Evolutionary conservation across 306 rosid genomes (phyloP).

Genomic region (Trifolium fragiferum): DNA sequence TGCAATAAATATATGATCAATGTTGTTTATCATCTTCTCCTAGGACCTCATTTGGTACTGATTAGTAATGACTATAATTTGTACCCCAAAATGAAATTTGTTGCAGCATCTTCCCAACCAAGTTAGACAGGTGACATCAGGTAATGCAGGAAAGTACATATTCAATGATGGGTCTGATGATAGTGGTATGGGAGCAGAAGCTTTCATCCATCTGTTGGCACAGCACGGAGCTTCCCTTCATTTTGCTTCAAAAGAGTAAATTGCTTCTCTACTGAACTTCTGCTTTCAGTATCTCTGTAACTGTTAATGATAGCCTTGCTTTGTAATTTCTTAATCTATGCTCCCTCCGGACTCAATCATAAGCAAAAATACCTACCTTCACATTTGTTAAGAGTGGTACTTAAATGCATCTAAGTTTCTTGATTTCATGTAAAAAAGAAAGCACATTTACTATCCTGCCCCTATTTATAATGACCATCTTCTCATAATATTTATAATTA

Average conservation of each 20-base stretch:
- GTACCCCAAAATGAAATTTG: constrained; percentile 50
- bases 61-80: constrained; percentile 43
- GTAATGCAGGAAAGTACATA: constrained; percentile 64
- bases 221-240: constrained; percentile 66
- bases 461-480: no score
- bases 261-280: constrained; percentile 43
- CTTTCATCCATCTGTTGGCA: constrained; percentile 64
- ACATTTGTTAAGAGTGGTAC: no score
- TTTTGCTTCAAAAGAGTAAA: constrained; percentile 77
- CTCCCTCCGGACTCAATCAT: no score
- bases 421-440: no score
- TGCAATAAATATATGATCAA: constrained; percentile 31
- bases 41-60: constrained; percentile 29
- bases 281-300: constrained; percentile 29
- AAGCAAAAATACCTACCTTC: no score
- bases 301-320: constrained; percentile 26
- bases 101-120: constrained; percentile 49
- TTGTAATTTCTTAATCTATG: constrained; percentile 14
- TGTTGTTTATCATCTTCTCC: constrained; percentile 38
- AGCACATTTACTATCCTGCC: no score
- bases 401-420: no score
- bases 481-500: no score
- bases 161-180: constrained; percentile 58
- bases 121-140: constrained; percentile 56
- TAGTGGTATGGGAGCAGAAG: constrained; percentile 66